Percentiles rank a stretch among this genome's conserved stretches.
Evolutionary conservation across 2,329 filamentous ascomycete species (phyloP).

Genomic region (Tolypocladium amazonense): DNA sequence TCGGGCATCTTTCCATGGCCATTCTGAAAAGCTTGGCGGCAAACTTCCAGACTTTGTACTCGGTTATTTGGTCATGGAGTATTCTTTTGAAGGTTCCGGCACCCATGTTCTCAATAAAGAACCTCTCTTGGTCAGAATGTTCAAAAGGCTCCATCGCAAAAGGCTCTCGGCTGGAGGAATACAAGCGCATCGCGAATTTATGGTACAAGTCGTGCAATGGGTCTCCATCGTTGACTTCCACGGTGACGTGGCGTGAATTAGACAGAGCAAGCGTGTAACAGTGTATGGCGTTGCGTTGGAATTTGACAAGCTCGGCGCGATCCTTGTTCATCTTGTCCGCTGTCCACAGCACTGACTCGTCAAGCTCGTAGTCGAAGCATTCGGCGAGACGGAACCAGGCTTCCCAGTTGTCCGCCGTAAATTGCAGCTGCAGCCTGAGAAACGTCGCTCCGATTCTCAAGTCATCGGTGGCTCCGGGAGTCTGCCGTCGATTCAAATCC

Average conservation of each 20-base stretch:
- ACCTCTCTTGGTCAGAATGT: slow-evolving; percentile 45
- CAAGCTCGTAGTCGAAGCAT: slow-evolving; percentile 77
- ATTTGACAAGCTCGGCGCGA: slow-evolving; percentile 59
- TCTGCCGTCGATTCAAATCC: slow-evolving; percentile 63
- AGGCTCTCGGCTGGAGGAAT: slow-evolving; percentile 50
- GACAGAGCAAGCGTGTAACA: slow-evolving; percentile 58
- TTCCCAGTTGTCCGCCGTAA: slow-evolving; percentile 74
- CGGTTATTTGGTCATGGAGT: slow-evolving; percentile 44
- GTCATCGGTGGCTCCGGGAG: slow-evolving; percentile 71
- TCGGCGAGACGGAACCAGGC: slow-evolving; percentile 84
- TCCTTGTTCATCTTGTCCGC: slow-evolving; percentile 87
- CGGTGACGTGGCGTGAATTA: slow-evolving; percentile 35
- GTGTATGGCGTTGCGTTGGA: slow-evolving; percentile 74
- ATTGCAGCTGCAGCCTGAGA: slow-evolving; percentile 72
- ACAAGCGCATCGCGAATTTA: slow-evolving; percentile 51
- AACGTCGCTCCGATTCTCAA: slow-evolving; percentile 72
- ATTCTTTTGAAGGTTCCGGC: slow-evolving; percentile 40
- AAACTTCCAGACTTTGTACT: slow-evolving; percentile 53
- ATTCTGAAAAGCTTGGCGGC: slow-evolving; percentile 44
- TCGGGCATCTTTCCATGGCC: slow-evolving; percentile 42
- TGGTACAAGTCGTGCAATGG: slow-evolving; percentile 48
- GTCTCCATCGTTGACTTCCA: slow-evolving; percentile 36
- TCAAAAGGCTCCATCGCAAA: slow-evolving; percentile 53
- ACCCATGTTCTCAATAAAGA: slow-evolving; percentile 41
- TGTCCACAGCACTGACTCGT: slow-evolving; percentile 80